Conservation (phyloP, 163 green algal genomes). For the Chloroidium sp. region DNA sequence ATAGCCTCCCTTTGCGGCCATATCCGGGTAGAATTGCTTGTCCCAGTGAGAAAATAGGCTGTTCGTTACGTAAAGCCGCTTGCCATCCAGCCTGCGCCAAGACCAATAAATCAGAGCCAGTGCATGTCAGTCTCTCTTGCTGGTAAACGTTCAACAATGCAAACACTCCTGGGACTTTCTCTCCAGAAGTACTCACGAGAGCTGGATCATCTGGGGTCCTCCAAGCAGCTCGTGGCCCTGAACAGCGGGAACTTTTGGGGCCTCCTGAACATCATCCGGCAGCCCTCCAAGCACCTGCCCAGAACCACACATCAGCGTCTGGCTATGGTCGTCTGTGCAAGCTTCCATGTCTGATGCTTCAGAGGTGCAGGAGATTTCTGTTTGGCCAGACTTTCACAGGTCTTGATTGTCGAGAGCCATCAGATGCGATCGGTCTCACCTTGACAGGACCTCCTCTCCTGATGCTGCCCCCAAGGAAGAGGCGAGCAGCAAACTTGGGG, state of each 20-base stretch:
- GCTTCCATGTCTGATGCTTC: no score
- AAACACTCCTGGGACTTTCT: no score
- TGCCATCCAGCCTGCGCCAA: slow-evolving; percentile 45
- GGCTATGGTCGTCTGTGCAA: no score
- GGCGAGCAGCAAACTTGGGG: slow-evolving; percentile 43
- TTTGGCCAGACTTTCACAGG: no score
- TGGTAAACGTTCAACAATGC: no score
- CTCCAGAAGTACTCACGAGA: slow-evolving; percentile 26
- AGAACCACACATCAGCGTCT: no score
- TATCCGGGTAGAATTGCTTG: slow-evolving; percentile 74
- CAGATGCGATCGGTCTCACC: slow-evolving; percentile 13
- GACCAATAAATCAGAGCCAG: slow-evolving; percentile 1
- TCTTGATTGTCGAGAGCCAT: no score
- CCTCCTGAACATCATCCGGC: slow-evolving; percentile 30
- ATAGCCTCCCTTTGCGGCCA: slow-evolving; percentile 55
- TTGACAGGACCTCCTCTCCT: slow-evolving; percentile 46
- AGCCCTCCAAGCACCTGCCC: slow-evolving; percentile 48
- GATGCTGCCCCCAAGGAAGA: slow-evolving; percentile 67
- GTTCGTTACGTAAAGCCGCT: slow-evolving; percentile 64
- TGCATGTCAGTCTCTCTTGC: background rate
- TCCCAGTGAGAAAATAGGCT: slow-evolving; percentile 69
- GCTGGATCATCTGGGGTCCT: slow-evolving; percentile 82
- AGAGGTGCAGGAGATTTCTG: no score
- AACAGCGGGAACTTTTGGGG: slow-evolving; percentile 41
- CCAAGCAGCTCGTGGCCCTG: slow-evolving; percentile 46